Conservation (phyloP, 1,284 basidiomycete species). For the Nidula niveotomentosa region DNA sequence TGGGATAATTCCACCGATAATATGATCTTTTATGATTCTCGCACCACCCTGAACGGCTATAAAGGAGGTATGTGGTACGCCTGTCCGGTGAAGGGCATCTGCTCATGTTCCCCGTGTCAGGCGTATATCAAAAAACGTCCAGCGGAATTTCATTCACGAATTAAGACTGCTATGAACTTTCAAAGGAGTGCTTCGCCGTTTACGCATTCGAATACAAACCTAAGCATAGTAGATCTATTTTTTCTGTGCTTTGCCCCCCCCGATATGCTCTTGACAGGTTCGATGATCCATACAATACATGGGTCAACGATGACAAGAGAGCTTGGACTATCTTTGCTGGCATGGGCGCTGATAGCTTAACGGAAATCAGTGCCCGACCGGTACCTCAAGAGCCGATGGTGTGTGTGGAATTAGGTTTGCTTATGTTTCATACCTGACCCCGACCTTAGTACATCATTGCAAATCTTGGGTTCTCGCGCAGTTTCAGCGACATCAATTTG, state of each 20-base stretch:
- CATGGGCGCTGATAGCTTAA: constrained; percentile 59
- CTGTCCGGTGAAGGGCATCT: background rate
- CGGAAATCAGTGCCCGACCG: constrained; percentile 68
- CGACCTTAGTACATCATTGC: constrained; percentile 64
- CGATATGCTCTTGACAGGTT: constrained; percentile 33
- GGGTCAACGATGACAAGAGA: constrained; percentile 67
- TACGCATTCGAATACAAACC: constrained; percentile 55
- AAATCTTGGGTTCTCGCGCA: constrained; percentile 56
- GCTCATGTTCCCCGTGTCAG: constrained; percentile 11
- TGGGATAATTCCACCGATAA: constrained; percentile 38
- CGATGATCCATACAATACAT: constrained; percentile 72
- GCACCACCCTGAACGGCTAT: constrained; percentile 37
- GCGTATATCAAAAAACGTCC: constrained; percentile 51
- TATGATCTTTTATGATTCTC: constrained; percentile 40
- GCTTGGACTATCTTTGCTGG: constrained; percentile 78
- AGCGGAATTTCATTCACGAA: constrained; percentile 46
- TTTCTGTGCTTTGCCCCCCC: background rate
- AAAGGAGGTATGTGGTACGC: constrained; percentile 36
- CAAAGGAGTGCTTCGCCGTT: constrained; percentile 38
- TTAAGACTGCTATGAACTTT: constrained; percentile 51
- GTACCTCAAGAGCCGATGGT: constrained; percentile 87
- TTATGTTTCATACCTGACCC: too few relatives aligned
- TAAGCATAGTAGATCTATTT: constrained; percentile 20
- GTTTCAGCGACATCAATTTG: constrained; percentile 72
- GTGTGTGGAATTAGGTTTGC: constrained; percentile 65